Base-by-base conservation (phyloP, 768 basidiomycete species). In the Holtermanniella nyarrowii region DNA sequence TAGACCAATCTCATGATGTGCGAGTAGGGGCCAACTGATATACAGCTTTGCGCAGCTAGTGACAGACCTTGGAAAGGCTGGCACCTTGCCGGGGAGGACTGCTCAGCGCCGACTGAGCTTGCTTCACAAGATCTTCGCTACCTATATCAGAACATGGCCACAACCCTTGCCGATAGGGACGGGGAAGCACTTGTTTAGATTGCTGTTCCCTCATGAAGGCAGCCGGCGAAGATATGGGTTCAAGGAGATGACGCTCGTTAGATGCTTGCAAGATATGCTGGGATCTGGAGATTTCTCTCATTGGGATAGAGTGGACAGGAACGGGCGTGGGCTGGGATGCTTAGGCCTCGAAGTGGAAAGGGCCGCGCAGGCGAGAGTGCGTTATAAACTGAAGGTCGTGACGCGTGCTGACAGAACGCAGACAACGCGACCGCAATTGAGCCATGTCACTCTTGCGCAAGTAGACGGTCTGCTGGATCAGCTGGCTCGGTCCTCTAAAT, bases 171-270 rank as follows among this genome's bases (percentile, higher is more conserved):
- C 79, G 0, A 63, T 65, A 0, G 76, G 78, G 3, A 82, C 80
- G 0, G 80, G 82, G 7, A 74, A 76, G 13, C 76, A 77, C 4
- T 70, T 87, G 25, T 82, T 91, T 60, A 79, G 81, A 5, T 70
- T 89, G 3, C 73, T 93, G n/a, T 91, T 90, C 63, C 88, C 90
- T 0, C 82, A 90, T 54, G 81, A 87, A 51, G 86, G 90, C 54
- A 60, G 73, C 1, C 70, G 77, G 14, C 76, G 90, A 21, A 80
- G 80, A 66, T 91, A 83, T 59, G 79, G 80, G 26, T 74, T 89
- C 62, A 80, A 84, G 65, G 87, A 89, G 72, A 72, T 74, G 13
- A 76, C 72, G 26, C 75, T 91, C 18, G 76, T 77, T 1, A 65
- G 71, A 11, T 68, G 76, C 24, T 73, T 91, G 0, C 74, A 40